Evolutionary conservation across 371 early-diverging fungal genomes (phyloP).

Genomic region (Lichtheimia ornata): DNA sequence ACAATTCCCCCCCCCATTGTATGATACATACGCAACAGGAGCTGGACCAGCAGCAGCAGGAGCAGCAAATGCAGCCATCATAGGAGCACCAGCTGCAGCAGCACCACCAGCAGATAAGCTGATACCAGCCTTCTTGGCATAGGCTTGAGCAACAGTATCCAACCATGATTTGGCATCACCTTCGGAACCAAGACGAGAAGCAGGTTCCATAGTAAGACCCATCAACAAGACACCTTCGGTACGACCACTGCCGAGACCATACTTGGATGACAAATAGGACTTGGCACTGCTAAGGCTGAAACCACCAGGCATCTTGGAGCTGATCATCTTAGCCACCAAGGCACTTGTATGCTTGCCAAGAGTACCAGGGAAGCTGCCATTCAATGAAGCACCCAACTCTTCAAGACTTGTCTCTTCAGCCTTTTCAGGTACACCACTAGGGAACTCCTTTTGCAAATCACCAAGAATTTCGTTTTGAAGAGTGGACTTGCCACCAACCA

Average conservation of each 20-base stretch:
- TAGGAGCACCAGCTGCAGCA: constrained; percentile 59
- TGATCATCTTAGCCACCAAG: constrained; percentile 82
- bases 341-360: constrained; percentile 86
- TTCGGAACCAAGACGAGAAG: constrained; percentile 79
- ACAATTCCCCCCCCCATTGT: neutral
- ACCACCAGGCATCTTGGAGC: constrained; percentile 94
- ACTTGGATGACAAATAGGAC: constrained; percentile 65
- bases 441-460: constrained; percentile 94
- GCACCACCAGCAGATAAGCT: constrained; percentile 64
- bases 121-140: constrained; percentile 82
- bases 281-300: constrained; percentile 83
- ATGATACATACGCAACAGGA: constrained; percentile 25
- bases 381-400: constrained; percentile 79
- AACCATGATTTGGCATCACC: constrained; percentile 91
- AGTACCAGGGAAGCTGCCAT: constrained; percentile 62
- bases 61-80: constrained; percentile 11
- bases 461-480: constrained; percentile 97
- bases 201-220: constrained; percentile 87
- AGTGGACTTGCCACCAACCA: constrained; percentile 95
- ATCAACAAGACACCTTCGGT: constrained; percentile 82
- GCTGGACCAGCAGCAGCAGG: constrained; percentile 49
- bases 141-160: constrained; percentile 77
- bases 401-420: constrained; percentile 88
- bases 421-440: constrained; percentile 85
- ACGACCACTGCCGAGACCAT: constrained; percentile 86